Conservation (phyloP, 1,284 basidiomycete species). For the Ceratobasidium sp. region DNA sequence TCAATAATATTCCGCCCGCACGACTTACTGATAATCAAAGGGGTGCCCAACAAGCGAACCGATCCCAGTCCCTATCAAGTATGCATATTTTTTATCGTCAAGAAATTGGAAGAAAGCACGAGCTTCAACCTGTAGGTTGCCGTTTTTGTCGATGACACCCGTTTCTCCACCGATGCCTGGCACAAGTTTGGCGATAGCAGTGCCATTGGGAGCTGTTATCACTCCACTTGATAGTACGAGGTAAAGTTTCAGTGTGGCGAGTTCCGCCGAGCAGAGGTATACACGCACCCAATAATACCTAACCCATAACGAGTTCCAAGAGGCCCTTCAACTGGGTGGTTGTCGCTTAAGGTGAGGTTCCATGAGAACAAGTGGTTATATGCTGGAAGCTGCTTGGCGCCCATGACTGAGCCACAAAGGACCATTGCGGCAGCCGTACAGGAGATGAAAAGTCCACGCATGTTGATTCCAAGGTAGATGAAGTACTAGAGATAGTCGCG, state of each 20-base stretch:
- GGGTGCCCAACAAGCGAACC: not conserved
- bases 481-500: no score
- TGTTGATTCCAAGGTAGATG: no score
- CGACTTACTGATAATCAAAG: slow-evolving; percentile 11
- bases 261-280: no score
- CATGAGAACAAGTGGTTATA: not conserved
- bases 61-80: not conserved
- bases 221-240: no score
- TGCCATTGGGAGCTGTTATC: not conserved
- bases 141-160: slow-evolving; percentile 6
- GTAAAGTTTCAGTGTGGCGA: no score
- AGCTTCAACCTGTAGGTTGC: slow-evolving; percentile 1
- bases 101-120: slow-evolving; percentile 4
- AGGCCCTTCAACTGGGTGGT: not conserved
- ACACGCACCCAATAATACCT: not conserved
- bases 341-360: not conserved
- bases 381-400: not conserved
- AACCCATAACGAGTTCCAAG: not conserved
- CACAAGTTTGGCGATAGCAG: not conserved
- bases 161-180: slow-evolving; percentile 19
- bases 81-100: slow-evolving; percentile 17
- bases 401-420: no score
- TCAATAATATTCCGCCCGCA: no score
- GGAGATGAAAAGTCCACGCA: no score
- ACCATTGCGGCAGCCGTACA: no score